These are phyloP conservation scores for Porogramme epimiltina DNA, from an alignment of 1,284 basidiomycete species.

Conservation along the genomic window DNA sequence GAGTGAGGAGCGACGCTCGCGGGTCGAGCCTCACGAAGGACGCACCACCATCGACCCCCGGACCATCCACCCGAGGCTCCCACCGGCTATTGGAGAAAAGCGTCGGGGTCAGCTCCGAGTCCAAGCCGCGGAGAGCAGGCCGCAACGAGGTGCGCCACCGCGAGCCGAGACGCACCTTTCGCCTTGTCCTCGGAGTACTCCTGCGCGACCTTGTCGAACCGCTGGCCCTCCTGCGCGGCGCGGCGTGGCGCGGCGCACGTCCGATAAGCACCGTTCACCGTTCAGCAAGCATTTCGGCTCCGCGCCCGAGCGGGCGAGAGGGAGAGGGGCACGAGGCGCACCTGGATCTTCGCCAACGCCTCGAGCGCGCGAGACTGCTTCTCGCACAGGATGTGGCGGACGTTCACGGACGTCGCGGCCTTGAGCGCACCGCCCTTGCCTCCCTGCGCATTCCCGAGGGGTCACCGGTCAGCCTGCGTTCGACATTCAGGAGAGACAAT, in stretches of 20 bases:
- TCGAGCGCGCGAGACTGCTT: conserved; percentile 79
- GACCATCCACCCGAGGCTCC: conserved; percentile 82
- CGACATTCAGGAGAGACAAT: too few relatives aligned
- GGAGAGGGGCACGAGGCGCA: conserved; percentile 25
- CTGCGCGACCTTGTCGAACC: conserved; percentile 84
- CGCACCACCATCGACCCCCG: conserved; percentile 78
- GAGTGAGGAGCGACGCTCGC: background rate
- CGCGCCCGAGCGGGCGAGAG: background rate
- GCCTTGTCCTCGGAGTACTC: conserved; percentile 90
- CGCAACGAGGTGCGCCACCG: too few relatives aligned
- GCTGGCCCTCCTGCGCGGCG: conserved; percentile 59
- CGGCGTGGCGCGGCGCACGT: background rate
- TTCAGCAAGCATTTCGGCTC: too few relatives aligned
- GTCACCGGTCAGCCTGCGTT: too few relatives aligned
- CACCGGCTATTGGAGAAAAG: conserved; percentile 57
- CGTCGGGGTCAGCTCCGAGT: background rate
- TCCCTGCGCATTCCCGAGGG: conserved; percentile 40
- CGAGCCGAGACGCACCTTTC: conserved; percentile 51
- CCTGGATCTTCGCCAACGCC: conserved; percentile 77
- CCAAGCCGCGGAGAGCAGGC: background rate
- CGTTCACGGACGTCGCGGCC: conserved; percentile 78
- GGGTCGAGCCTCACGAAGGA: conserved; percentile 4
- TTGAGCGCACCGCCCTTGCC: conserved; percentile 54
- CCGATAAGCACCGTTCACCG: background rate
- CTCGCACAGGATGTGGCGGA: conserved; percentile 85